These are phyloP conservation scores for Crucihimalaya himalaica DNA, from an alignment of 345 rosid genomes.

Conservation along the genomic window DNA sequence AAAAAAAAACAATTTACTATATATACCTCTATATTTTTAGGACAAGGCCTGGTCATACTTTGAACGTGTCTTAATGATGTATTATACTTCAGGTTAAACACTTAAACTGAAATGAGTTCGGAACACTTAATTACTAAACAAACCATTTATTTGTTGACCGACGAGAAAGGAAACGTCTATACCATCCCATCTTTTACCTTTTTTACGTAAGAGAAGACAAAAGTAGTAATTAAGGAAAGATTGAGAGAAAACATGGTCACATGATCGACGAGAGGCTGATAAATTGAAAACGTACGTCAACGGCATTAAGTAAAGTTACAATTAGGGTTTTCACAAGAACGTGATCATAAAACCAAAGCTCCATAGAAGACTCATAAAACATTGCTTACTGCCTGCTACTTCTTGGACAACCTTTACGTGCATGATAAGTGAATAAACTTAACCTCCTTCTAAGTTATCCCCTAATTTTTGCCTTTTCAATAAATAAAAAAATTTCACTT, in stretches of 20 bases:
- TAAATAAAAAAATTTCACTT: neutral
- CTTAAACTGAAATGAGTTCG: neutral
- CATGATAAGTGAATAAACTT: slow-evolving; percentile 57
- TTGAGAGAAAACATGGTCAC: slow-evolving; percentile 42
- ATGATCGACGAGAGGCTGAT: slow-evolving; percentile 30
- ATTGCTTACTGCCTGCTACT: slow-evolving; percentile 57
- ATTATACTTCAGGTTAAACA: neutral
- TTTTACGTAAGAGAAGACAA: slow-evolving; percentile 28
- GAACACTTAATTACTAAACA: slow-evolving; percentile 9
- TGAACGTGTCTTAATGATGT: neutral
- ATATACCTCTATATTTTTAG: neutral
- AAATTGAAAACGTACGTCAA: slow-evolving; percentile 47
- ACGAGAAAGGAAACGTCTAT: slow-evolving; percentile 16
- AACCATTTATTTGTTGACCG: slow-evolving; percentile 18
- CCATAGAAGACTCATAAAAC: slow-evolving; percentile 38
- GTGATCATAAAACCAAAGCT: slow-evolving; percentile 40
- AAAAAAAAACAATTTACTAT: neutral
- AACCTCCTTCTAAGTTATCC: slow-evolving; percentile 31
- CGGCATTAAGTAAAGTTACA: slow-evolving; percentile 40
- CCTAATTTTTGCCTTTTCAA: neutral
- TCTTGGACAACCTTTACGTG: slow-evolving; percentile 59
- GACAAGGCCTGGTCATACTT: neutral
- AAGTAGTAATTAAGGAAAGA: slow-evolving; percentile 39
- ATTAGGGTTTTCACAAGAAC: slow-evolving; percentile 33
- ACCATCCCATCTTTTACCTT: slow-evolving; percentile 12